Percentiles rank a stretch among this genome's conserved stretches.
Conservation (phyloP, 75 land plant species). For the Selaginella tamariscina region DNA sequence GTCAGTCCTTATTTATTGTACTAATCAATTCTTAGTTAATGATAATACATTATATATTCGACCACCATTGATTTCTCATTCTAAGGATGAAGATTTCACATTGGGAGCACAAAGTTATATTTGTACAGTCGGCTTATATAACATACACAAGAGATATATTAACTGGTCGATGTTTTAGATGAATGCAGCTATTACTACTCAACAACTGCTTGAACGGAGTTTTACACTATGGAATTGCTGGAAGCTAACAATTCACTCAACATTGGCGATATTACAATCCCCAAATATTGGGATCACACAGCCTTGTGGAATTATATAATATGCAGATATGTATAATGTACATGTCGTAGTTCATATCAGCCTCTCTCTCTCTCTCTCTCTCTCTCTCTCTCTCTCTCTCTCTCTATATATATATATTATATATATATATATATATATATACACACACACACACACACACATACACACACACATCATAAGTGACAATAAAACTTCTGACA, state of each 20-base stretch:
- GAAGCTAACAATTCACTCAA: conserved; percentile 6
- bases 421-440: background rate
- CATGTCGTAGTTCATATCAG: background rate
- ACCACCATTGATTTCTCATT: background rate
- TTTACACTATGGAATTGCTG: conserved; percentile 10
- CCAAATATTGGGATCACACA: conserved; percentile 10
- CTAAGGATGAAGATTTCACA: background rate
- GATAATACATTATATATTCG: background rate
- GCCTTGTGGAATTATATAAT: conserved; percentile 14
- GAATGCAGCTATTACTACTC: conserved; percentile 21
- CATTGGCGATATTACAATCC: background rate
- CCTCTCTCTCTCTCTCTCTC: background rate
- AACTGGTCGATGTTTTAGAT: conserved; percentile 2
- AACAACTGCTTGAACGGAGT: conserved; percentile 18
- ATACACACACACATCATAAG: too few relatives aligned
- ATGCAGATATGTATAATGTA: background rate
- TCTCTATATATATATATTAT: too few relatives aligned
- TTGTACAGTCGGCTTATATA: background rate
- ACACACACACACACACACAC: too few relatives aligned
- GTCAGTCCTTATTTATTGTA: conserved; percentile 7
- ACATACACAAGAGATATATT: background rate
- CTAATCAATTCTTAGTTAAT: too few relatives aligned
- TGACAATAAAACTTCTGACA: too few relatives aligned
- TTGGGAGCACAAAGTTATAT: background rate
- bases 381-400: too few relatives aligned